phyloP scores from a whole-genome alignment of 106 monocot genomes.

The Acanthochlamys bracteata region DNA sequence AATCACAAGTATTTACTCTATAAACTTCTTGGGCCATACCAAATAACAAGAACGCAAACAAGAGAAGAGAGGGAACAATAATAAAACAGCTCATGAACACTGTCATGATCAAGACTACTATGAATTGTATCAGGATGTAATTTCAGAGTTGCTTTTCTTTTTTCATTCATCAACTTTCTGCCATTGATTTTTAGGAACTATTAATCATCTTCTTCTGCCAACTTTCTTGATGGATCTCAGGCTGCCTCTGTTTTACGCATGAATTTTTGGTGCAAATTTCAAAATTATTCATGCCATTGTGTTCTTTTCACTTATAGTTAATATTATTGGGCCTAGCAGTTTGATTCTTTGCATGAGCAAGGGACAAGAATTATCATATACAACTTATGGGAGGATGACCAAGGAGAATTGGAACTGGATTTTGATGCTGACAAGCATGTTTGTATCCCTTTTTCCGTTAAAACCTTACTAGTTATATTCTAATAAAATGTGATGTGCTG shows the following conservation, averaged over 20 bases:
- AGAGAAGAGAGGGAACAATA: no score
- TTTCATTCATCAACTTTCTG: not conserved
- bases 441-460: slow-evolving; percentile 2
- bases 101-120: no score
- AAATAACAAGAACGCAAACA: no score
- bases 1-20: no score
- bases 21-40: no score
- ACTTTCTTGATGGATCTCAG: no score
- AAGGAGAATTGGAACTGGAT: slow-evolving; percentile 83
- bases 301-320: not conserved
- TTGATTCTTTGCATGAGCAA: slow-evolving; percentile 41
- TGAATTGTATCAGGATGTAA: no score
- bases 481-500: not conserved
- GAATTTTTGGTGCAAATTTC: no score
- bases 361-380: slow-evolving; percentile 87
- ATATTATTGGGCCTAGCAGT: slow-evolving; percentile 14
- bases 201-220: not conserved
- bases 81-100: no score
- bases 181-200: not conserved
- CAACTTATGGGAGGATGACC: slow-evolving; percentile 92
- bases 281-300: not conserved
- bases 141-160: no score
- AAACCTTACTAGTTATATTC: not conserved
- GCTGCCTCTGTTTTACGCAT: no score
- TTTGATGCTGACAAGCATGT: slow-evolving; percentile 61